Base-by-base conservation (phyloP, 148 eudicot species). In the Rhododendron henanense region DNA sequence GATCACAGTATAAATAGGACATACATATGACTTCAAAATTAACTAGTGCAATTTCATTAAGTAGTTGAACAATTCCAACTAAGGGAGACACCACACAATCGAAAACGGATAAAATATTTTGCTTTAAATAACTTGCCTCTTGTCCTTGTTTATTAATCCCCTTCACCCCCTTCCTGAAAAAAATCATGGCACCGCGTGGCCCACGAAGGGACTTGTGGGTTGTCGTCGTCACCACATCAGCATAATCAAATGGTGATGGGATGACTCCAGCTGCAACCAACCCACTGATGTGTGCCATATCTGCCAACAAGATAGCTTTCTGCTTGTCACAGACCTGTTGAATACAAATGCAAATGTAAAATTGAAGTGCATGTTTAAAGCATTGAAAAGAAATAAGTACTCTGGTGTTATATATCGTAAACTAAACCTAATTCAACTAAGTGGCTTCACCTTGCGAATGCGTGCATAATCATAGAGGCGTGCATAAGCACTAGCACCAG, bases 401-500 rank as follows among this genome's bases (percentile, higher is more conserved):
- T 50, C 31, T 18, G 44, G 5, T 33, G 61, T 31, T 39, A 4
- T 53, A 65, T 44, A 5, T 3, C 3, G 25, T 80, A 39, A 53
- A 57, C 19, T 76, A 16, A 71, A 71, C 6, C 79, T 75, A 87
- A 69, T 10, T 78, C 35, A 84, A n/a, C 5, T 85, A 65, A 23
- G 31, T 65, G 31, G 11, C 1, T 45, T 89, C 90, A 94, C 99
- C 99, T 94, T 95, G 84, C 99, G 94, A 83, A 95, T 93, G 84
- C 93, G 96, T 37, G 90, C 98, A 90, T 96, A 96, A 87, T 95
- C 98, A 88, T 95, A 96, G 2, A 95, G 92, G 41, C 97, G 96
- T 63, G 99, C 95, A 91, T 96, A 96, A 50, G 99, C 99, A 92
- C 99, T 96, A 61, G 98, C 99, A 86, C 99, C 99, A 87, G 99